Conservation (phyloP, 2,329 filamentous ascomycete genomes). For the Fusarium succisae region DNA sequence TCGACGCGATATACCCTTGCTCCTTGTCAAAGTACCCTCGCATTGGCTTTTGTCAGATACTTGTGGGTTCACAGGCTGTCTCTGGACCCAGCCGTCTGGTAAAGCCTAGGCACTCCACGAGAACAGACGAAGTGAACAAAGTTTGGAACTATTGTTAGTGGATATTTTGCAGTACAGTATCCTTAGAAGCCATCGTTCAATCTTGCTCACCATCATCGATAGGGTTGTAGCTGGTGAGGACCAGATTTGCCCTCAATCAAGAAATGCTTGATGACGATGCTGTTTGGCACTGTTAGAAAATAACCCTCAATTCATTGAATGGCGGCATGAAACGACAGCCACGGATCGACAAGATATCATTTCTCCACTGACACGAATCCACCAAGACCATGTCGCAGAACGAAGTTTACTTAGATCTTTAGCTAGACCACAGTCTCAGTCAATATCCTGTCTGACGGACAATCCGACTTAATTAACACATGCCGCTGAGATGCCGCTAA, state of each 20-base stretch:
- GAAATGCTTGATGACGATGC: background rate
- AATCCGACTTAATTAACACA: constrained; percentile 1
- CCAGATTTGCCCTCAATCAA: background rate
- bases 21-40: background rate
- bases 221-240: background rate
- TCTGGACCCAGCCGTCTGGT: constrained; percentile 21
- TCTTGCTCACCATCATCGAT: background rate
- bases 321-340: background rate
- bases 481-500: constrained; percentile 16
- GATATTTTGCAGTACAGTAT: background rate
- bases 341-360: background rate
- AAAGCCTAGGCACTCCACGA: constrained; percentile 1
- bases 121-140: background rate
- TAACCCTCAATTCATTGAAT: background rate
- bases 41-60: background rate
- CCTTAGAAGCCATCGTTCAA: background rate
- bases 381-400: background rate
- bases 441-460: constrained; percentile 3
- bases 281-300: background rate
- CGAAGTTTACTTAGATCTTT: background rate
- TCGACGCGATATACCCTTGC: constrained; percentile 7
- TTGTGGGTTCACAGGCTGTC: background rate
- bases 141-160: background rate
- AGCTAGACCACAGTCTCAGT: background rate
- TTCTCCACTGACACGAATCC: constrained; percentile 1